Base-by-base conservation (phyloP, 768 basidiomycete genomes). In the Naganishia vishniacii region DNA sequence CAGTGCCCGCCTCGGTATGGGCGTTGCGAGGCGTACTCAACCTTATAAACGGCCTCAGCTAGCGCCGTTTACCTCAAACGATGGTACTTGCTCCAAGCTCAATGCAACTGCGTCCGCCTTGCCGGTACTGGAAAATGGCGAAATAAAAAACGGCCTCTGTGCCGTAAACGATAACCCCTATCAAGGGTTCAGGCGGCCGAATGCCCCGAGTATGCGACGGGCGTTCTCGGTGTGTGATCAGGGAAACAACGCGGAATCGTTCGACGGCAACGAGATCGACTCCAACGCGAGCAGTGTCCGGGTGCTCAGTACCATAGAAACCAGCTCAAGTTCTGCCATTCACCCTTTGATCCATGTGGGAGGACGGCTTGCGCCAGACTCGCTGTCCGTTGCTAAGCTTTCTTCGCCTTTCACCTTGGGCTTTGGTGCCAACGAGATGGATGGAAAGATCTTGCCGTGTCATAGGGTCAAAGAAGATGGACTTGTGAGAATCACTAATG, bases 381-480 rank as follows among this genome's bases (percentile, higher is more conserved):
- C 41, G 18, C 48, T 44, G 34, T 56, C 62, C 16, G 68, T 67
- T 28, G 63, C 61, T 32, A 71, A 69, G 60, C 64, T 59, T 47
- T 48, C 37, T 4, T 71, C 71, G 59, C 70, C 72, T 5, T 71
- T 69, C 59, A 70, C 69, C 9, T 86, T 88, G 56, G 87, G 91
- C 0, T 95, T 93, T 77, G 88, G 93, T 16, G 91, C 91, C 70
- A 91, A 91, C 71, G 95, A 99, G 76, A 85, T 88, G 41, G 81
- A 86, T 65, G 94, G 94, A 41, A 99, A 98, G 79, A 84, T 93
- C 69, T 77, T 99, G 65, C 93, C 93, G 32, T 99, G 95, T 78
- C 87, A 91, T 74, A 84, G 87, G 56, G 93, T 95, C 49, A 86
- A 86, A 47, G 93, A 97, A 72, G 95, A 99, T 72, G 94, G 95